A percentile compares a stretch with the other conserved stretches of the same genome.
phyloP scores from a whole-genome alignment of 306 rosid species.

The Acmispon strigosus region DNA sequence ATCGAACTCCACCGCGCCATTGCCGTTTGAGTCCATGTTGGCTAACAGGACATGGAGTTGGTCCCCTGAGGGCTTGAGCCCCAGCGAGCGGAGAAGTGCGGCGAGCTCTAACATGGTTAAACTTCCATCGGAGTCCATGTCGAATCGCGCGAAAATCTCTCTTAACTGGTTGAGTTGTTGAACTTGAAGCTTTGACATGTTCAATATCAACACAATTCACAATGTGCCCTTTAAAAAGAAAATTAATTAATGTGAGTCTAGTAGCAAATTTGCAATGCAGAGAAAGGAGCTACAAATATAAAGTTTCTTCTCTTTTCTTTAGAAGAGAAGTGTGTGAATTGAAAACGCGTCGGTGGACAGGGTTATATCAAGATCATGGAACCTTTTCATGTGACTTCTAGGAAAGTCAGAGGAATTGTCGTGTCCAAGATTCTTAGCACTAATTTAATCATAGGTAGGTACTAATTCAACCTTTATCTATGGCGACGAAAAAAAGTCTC shows the following conservation, averaged over 20 bases:
- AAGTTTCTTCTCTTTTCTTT: not conserved
- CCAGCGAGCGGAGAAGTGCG: slow-evolving; percentile 70
- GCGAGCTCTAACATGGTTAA: slow-evolving; percentile 77
- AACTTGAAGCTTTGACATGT: slow-evolving; percentile 39
- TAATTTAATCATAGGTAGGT: no score
- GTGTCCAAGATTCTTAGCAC: no score
- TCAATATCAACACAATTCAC: not conserved
- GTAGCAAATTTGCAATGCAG: not conserved
- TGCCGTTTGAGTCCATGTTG: slow-evolving; percentile 65
- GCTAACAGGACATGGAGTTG: slow-evolving; percentile 48
- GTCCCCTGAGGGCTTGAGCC: slow-evolving; percentile 66
- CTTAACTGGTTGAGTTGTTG: slow-evolving; percentile 48
- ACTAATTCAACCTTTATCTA: no score
- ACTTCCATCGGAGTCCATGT: slow-evolving; percentile 86
- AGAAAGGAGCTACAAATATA: not conserved
- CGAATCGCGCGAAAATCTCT: slow-evolving; percentile 60
- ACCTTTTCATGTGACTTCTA: no score
- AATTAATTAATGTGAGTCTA: no score
- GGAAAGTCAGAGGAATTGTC: no score
- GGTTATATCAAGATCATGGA: no score
- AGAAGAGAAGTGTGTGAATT: not conserved
- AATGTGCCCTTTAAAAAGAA: no score
- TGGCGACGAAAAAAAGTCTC: no score
- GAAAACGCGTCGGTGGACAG: slow-evolving; percentile 31
- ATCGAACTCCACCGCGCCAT: slow-evolving; percentile 75